Percentiles rank a stretch among this genome's conserved stretches.
These are phyloP conservation scores for Aspergillus uvarum DNA, from an alignment of 2,329 filamentous ascomycete species.

Conservation along the genomic window DNA sequence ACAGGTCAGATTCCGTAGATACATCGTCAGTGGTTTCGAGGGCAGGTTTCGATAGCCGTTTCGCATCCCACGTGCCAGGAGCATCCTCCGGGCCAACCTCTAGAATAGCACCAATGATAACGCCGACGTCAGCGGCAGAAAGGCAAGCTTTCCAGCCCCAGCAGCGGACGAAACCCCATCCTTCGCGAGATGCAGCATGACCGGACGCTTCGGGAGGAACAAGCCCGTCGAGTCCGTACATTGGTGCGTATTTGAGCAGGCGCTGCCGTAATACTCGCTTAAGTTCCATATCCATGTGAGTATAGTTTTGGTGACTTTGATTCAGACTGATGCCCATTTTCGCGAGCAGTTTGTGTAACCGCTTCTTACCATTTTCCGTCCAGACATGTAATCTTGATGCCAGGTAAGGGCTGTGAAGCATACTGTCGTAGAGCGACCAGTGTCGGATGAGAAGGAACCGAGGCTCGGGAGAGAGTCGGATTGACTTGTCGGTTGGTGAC, in stretches of 20 bases:
- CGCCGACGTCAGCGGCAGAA: constrained; percentile 90
- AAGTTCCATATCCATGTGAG: constrained; percentile 97
- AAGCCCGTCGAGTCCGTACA: constrained; percentile 92
- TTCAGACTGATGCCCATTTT: constrained; percentile 97
- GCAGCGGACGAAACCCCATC: constrained; percentile 94
- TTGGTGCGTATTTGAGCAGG: constrained; percentile 83
- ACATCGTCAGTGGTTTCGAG: constrained; percentile 19
- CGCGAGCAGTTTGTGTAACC: constrained; percentile 88
- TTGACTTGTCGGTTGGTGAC: constrained; percentile 87
- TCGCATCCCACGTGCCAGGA: constrained; percentile 34
- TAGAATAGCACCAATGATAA: constrained; percentile 85
- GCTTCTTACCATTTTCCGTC: constrained; percentile 84
- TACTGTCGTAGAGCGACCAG: constrained; percentile 97
- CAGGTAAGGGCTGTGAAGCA: constrained; percentile 95
- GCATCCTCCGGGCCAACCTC: constrained; percentile 68
- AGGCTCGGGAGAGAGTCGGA: constrained; percentile 89
- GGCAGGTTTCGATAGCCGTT: constrained; percentile 25
- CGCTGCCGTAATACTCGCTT: constrained; percentile 84
- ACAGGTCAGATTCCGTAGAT: constrained; percentile 27
- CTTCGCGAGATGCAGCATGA: constrained; percentile 73
- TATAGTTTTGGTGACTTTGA: constrained; percentile 93
- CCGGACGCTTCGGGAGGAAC: constrained; percentile 76
- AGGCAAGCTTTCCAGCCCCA: constrained; percentile 98
- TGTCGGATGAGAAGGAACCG: constrained; percentile 89
- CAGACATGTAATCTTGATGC: constrained; percentile 90